These are phyloP conservation scores for Plantago major DNA, from an alignment of 257 asterid genomes.

Conservation along the genomic window DNA sequence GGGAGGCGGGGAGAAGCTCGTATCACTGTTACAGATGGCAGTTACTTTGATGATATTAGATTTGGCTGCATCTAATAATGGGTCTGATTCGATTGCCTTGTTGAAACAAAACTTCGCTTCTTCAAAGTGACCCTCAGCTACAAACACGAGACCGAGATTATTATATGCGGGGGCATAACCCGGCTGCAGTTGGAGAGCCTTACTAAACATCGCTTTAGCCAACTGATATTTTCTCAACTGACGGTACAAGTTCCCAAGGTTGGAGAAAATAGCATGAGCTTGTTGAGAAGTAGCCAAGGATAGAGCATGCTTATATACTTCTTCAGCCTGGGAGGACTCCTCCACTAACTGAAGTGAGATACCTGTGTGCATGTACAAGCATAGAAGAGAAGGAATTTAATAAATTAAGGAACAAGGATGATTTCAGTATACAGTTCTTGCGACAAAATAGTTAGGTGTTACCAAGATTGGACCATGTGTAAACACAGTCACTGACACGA, in stretches of 20 bases:
- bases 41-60: constrained; percentile 72
- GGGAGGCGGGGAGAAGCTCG: constrained; percentile 25
- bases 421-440: constrained; percentile 2
- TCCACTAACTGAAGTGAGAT: constrained; percentile 81
- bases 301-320: constrained; percentile 75
- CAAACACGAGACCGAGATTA: constrained; percentile 92
- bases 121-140: constrained; percentile 79
- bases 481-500: constrained; percentile 65
- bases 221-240: constrained; percentile 56
- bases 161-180: constrained; percentile 97
- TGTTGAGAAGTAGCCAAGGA: constrained; percentile 67
- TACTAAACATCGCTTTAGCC: constrained; percentile 88
- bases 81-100: constrained; percentile 81
- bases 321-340: constrained; percentile 68
- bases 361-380: constrained; percentile 37
- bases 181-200: constrained; percentile 89
- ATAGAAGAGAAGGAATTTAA: constrained; percentile 9
- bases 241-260: constrained; percentile 84
- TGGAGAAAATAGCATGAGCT: constrained; percentile 67
- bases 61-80: constrained; percentile 84
- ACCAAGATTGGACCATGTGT: constrained; percentile 97
- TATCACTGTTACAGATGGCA: constrained; percentile 36
- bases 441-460: constrained; percentile 19
- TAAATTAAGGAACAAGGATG: not conserved
- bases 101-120: constrained; percentile 81